Conservation (phyloP, 176 grass and related monocot species). For the Ensete ventricosum region DNA sequence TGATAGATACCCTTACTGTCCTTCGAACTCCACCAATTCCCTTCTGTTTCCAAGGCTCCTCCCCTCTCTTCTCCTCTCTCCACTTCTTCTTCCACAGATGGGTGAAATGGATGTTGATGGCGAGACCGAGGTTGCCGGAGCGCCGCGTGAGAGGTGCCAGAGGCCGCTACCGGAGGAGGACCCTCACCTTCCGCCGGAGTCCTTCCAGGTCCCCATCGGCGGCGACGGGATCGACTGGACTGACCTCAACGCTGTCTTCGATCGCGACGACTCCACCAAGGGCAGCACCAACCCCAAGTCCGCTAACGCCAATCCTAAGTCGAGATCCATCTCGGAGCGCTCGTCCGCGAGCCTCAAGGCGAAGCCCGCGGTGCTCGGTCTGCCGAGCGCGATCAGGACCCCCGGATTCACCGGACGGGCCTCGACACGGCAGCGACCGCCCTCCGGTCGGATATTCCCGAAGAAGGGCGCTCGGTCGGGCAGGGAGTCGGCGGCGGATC, state of each 20-base stretch:
- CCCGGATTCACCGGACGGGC: constrained; percentile 16
- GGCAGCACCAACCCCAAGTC: constrained; percentile 92
- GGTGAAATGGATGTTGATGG: constrained; percentile 35
- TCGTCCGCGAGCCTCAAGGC: constrained; percentile 27
- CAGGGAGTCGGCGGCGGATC: constrained; percentile 34
- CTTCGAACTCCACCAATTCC: background rate
- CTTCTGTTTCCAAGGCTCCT: background rate
- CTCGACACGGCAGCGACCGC: constrained; percentile 35
- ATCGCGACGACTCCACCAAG: constrained; percentile 93
- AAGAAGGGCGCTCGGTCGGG: constrained; percentile 33
- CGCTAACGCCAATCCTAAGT: constrained; percentile 43
- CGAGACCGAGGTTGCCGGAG: background rate
- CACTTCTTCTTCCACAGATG: constrained; percentile 19
- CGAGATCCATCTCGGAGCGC: constrained; percentile 52
- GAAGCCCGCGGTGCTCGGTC: constrained; percentile 41
- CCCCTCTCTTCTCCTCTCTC: constrained; percentile 2
- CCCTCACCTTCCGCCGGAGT: constrained; percentile 68
- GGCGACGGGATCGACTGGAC: constrained; percentile 53
- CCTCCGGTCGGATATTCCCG: constrained; percentile 53
- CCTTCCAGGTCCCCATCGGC: constrained; percentile 57
- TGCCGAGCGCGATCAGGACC: constrained; percentile 47
- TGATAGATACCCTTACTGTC: background rate
- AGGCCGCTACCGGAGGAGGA: constrained; percentile 27
- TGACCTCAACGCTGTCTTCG: constrained; percentile 73
- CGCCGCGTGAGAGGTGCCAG: background rate